phyloP scores from a whole-genome alignment of 129 eudicot species.

The Lonicera japonica region DNA sequence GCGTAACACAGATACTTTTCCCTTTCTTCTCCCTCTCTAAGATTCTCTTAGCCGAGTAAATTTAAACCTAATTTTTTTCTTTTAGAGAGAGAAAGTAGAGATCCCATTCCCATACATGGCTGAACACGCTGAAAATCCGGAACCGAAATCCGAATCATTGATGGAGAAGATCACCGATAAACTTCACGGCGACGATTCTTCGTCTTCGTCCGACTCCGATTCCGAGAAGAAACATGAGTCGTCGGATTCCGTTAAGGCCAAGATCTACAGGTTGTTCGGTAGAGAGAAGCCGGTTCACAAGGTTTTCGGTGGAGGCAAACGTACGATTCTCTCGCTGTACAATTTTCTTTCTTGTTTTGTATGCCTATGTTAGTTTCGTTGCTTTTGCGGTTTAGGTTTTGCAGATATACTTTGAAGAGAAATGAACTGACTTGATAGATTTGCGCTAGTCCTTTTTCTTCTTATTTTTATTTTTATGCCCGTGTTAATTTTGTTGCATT shows the following conservation, averaged over 20 bases:
- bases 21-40: constrained; percentile 4
- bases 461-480: not conserved
- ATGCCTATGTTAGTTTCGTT: not conserved
- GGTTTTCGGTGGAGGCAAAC: constrained; percentile 89
- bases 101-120: constrained; percentile 40
- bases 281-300: constrained; percentile 70
- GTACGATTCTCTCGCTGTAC: constrained; percentile 22
- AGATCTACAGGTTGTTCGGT: constrained; percentile 50
- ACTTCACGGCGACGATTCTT: constrained; percentile 45
- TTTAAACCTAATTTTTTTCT: not conserved
- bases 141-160: constrained; percentile 40
- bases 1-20: not conserved
- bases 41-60: not conserved
- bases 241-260: constrained; percentile 20
- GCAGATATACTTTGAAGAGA: too few relatives aligned
- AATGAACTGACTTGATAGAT: too few relatives aligned
- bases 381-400: too few relatives aligned
- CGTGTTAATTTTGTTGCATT: not conserved
- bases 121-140: constrained; percentile 51
- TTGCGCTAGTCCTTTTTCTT: too few relatives aligned
- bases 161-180: constrained; percentile 63
- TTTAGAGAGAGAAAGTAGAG: not conserved
- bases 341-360: not conserved
- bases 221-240: constrained; percentile 26
- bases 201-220: constrained; percentile 52